Percentiles rank a stretch among this genome's conserved stretches.
These are phyloP conservation scores for Imleria badia DNA, from an alignment of 768 basidiomycete species.

Conservation along the genomic window DNA sequence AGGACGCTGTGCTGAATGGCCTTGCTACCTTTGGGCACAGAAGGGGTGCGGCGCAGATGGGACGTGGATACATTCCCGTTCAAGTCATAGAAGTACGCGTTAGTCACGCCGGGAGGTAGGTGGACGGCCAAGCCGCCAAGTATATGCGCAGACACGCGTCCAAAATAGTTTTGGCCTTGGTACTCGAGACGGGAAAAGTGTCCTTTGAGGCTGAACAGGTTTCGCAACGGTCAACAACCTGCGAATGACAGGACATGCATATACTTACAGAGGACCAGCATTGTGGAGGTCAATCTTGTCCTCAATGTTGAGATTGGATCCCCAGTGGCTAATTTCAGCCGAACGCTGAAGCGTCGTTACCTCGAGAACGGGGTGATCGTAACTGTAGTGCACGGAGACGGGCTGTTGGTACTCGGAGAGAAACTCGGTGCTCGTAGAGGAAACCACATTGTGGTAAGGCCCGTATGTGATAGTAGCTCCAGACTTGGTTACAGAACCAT, in stretches of 20 bases:
- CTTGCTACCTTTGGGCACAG: conserved; percentile 55
- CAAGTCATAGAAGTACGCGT: conserved; percentile 86
- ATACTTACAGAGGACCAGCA: conserved; percentile 81
- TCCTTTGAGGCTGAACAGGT: conserved; percentile 75
- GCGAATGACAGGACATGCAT: not conserved
- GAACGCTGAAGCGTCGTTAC: conserved; percentile 68
- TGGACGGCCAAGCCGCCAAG: conserved; percentile 72
- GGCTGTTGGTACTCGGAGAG: conserved; percentile 60
- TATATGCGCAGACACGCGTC: conserved; percentile 64
- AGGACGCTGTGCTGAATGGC: conserved; percentile 62
- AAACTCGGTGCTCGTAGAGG: conserved; percentile 58
- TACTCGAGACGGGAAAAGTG: conserved; percentile 92
- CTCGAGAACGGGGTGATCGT: conserved; percentile 79
- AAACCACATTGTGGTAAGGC: conserved; percentile 74
- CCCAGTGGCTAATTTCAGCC: conserved; percentile 97
- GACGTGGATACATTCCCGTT: conserved; percentile 98
- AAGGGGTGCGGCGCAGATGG: conserved; percentile 67
- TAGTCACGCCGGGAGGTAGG: conserved; percentile 79
- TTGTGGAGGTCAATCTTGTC: conserved; percentile 87
- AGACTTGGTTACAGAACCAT: conserved; percentile 65
- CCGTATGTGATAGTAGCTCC: conserved; percentile 87
- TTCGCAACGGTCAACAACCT: not conserved
- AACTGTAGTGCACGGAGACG: conserved; percentile 75
- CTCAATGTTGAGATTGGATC: conserved; percentile 89
- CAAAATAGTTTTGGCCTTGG: conserved; percentile 73